Percentiles rank a stretch among this genome's conserved stretches.
phyloP scores from a whole-genome alignment of 2,329 filamentous ascomycete species.

The Daldinia sp. region DNA sequence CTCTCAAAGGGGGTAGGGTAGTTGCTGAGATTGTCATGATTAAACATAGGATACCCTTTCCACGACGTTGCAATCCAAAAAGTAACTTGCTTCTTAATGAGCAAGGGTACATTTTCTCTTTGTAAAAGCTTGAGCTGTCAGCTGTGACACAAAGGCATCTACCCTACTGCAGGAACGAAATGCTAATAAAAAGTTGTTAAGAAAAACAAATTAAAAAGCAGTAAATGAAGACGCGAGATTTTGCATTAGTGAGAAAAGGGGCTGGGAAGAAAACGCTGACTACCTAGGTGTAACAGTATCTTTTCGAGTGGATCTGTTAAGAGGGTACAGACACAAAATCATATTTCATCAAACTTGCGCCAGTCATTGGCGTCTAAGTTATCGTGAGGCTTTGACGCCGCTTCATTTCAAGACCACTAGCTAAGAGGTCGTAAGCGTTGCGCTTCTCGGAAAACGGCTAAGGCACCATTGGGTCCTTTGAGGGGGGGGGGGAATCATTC shows the following conservation, averaged over 20 bases:
- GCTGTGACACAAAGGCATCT: constrained; percentile 33
- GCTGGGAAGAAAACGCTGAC: constrained; percentile 19
- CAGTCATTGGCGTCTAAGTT: constrained; percentile 15
- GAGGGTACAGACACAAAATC: constrained; percentile 28
- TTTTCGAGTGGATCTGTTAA: constrained; percentile 28
- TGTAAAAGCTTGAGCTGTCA: constrained; percentile 12
- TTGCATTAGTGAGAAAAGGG: constrained; percentile 22
- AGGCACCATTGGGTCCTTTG: constrained; percentile 1
- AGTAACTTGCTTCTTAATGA: background rate
- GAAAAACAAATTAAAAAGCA: constrained; percentile 17
- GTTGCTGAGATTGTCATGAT: constrained; percentile 17
- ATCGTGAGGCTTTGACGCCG: constrained; percentile 30
- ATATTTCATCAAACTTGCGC: constrained; percentile 27
- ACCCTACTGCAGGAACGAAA: constrained; percentile 46
- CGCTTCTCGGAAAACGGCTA: constrained; percentile 10
- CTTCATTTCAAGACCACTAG: constrained; percentile 22
- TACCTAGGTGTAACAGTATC: constrained; percentile 34
- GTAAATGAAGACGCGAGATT: constrained; percentile 22
- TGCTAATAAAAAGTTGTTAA: constrained; percentile 39
- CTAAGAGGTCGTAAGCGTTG: constrained; percentile 23
- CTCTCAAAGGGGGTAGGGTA: constrained; percentile 15
- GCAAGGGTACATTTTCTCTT: constrained; percentile 14
- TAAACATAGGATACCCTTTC: constrained; percentile 10
- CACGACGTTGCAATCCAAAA: constrained; percentile 4
- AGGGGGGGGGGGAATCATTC: background rate